Percentiles rank a stretch among this genome's conserved stretches.
These are phyloP conservation scores for Chionographis japonica DNA, from an alignment of 106 monocot genomes.

Conservation along the genomic window DNA sequence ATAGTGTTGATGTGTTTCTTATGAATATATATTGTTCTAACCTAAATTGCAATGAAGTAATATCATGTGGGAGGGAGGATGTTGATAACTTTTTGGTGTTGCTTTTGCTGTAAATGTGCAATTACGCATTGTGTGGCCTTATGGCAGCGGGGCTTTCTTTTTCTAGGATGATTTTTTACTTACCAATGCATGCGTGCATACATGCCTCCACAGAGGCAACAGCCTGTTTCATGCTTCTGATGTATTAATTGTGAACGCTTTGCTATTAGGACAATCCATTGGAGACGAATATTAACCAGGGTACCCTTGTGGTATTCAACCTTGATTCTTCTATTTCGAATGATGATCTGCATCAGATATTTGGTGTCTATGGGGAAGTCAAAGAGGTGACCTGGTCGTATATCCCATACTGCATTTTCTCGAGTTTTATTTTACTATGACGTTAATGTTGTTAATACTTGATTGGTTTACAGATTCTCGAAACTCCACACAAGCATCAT, in stretches of 20 bases:
- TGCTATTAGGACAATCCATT: slow-evolving; percentile 23
- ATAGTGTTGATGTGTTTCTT: too few species aligned
- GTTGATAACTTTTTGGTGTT: too few species aligned
- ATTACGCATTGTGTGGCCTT: too few species aligned
- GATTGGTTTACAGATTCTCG: slow-evolving; percentile 17
- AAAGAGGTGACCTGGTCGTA: slow-evolving; percentile 29
- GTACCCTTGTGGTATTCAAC: slow-evolving; percentile 24
- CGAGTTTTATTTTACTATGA: neutral
- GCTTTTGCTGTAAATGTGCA: too few species aligned
- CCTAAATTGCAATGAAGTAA: too few species aligned
- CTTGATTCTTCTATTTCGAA: slow-evolving; percentile 46
- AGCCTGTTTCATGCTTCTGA: neutral
- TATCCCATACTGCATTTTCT: neutral
- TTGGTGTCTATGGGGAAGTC: slow-evolving; percentile 47
- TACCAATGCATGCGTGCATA: too few species aligned
- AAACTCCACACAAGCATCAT: slow-evolving; percentile 23
- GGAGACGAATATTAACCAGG: slow-evolving; percentile 31
- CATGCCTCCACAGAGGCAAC: too few species aligned
- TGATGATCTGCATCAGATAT: slow-evolving; percentile 35
- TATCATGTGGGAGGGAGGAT: too few species aligned
- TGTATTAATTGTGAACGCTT: neutral
- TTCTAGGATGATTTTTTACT: too few species aligned
- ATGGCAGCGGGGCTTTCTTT: too few species aligned
- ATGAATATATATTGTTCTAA: too few species aligned
- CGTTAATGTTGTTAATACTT: neutral